Conservation (phyloP, 768 basidiomycete species). For the Termitomyces sp. region DNA sequence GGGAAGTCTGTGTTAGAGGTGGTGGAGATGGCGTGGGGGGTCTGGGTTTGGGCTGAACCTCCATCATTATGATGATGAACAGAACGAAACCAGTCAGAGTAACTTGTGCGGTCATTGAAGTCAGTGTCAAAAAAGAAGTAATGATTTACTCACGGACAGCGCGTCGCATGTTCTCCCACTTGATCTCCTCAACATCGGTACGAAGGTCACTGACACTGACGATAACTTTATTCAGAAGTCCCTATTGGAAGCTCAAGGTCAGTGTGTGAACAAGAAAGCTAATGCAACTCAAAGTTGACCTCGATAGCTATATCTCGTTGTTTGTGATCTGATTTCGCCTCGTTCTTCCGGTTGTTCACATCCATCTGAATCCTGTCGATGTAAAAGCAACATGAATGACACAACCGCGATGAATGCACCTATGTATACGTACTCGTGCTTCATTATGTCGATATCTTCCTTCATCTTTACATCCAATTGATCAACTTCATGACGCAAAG, state of each 20-base stretch:
- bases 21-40: conserved; percentile 19
- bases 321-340: conserved; percentile 80
- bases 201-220: conserved; percentile 73
- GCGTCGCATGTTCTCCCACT: conserved; percentile 85
- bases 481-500: conserved; percentile 84
- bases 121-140: neutral
- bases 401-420: conserved; percentile 5
- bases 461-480: conserved; percentile 85
- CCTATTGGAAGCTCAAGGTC: conserved; percentile 32
- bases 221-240: conserved; percentile 68
- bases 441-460: conserved; percentile 82
- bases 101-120: conserved; percentile 29
- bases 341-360: conserved; percentile 88
- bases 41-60: conserved; percentile 45
- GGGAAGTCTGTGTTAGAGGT: conserved; percentile 13
- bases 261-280: neutral
- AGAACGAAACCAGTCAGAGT: conserved; percentile 61
- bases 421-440: conserved; percentile 73
- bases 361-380: conserved; percentile 89
- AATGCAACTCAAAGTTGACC: conserved; percentile 30
- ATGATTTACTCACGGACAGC: conserved; percentile 56
- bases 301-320: conserved; percentile 81
- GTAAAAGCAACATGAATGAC: neutral
- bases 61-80: conserved; percentile 67
- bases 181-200: conserved; percentile 77